Conservation (phyloP, 1,139 yeast species). For the Nakaseomyces sp. region DNA sequence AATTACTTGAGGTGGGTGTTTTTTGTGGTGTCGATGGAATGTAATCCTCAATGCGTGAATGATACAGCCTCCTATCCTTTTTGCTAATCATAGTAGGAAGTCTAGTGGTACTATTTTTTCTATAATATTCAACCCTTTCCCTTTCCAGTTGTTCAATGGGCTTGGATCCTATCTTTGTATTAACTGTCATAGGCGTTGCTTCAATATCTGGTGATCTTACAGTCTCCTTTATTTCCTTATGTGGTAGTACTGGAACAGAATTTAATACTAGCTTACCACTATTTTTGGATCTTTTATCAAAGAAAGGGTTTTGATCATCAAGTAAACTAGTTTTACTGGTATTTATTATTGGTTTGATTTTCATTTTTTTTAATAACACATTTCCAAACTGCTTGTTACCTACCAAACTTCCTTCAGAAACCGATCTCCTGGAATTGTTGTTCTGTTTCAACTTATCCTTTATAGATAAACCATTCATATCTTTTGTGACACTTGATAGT, state of each 20-base stretch:
- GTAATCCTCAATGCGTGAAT: not conserved
- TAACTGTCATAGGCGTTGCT: not conserved
- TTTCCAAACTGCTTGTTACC: conserved; percentile 28
- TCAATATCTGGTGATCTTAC: not conserved
- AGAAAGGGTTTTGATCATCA: conserved; percentile 18
- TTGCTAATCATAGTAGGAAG: not conserved
- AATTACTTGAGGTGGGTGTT: conserved; percentile 1
- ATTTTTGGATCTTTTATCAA: conserved; percentile 8
- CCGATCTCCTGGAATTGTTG: not conserved
- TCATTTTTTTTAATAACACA: conserved; percentile 32
- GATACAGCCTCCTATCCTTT: not conserved
- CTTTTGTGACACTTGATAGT: conserved; percentile 9
- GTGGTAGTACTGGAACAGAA: conserved; percentile 4
- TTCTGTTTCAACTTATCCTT: conserved; percentile 11
- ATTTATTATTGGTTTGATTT: conserved; percentile 35
- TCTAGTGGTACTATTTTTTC: not conserved
- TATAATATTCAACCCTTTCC: conserved; percentile 7
- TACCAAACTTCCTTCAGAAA: not conserved
- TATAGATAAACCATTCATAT: conserved; percentile 19
- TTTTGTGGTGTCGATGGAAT: not conserved
- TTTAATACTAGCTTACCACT: conserved; percentile 4
- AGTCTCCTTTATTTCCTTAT: not conserved
- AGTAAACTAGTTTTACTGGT: conserved; percentile 29
- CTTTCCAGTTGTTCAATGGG: conserved; percentile 6
- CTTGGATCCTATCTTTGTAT: not conserved